Conservation (phyloP, 768 basidiomycete genomes). For the Leucosporidium scottii region DNA sequence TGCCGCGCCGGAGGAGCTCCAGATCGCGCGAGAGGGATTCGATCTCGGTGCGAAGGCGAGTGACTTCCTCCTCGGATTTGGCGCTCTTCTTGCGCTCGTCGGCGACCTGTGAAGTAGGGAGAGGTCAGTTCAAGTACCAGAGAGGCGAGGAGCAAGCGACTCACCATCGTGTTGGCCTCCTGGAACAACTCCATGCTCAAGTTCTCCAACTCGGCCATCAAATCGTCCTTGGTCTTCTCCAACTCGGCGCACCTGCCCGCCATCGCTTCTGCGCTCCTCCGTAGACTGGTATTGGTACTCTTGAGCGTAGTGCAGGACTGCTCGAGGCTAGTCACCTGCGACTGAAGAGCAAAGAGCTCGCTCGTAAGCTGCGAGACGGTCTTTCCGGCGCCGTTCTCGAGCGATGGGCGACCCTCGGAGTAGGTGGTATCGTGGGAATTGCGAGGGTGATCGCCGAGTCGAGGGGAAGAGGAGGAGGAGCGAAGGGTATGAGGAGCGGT, state of each 20-base stretch:
- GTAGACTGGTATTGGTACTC: constrained; percentile 12
- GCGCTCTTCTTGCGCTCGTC: constrained; percentile 22
- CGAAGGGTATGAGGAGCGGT: constrained; percentile 1
- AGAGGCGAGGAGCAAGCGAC: not conserved
- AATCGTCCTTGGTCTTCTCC: constrained; percentile 30
- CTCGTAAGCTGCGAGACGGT: not conserved
- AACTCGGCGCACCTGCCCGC: constrained; percentile 24
- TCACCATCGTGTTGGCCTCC: constrained; percentile 31
- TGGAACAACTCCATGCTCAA: constrained; percentile 29
- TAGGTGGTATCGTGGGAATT: constrained; percentile 12
- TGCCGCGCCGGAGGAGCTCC: not conserved
- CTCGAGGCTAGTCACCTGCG: constrained; percentile 16
- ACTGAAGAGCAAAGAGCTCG: constrained; percentile 12
- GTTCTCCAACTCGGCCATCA: constrained; percentile 30
- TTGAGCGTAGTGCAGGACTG: constrained; percentile 1
- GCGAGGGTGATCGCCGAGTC: constrained; percentile 10
- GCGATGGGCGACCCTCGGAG: constrained; percentile 1
- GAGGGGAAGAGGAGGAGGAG: constrained; percentile 20
- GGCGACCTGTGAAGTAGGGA: constrained; percentile 9
- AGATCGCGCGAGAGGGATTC: constrained; percentile 12
- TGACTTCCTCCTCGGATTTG: constrained; percentile 15
- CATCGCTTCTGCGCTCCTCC: constrained; percentile 18
- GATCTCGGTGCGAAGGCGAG: constrained; percentile 3
- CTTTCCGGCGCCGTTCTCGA: no score
- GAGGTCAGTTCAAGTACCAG: not conserved